These are phyloP conservation scores for Aureobasidium lini DNA, from an alignment of 2,329 filamentous ascomycete genomes.

Conservation along the genomic window DNA sequence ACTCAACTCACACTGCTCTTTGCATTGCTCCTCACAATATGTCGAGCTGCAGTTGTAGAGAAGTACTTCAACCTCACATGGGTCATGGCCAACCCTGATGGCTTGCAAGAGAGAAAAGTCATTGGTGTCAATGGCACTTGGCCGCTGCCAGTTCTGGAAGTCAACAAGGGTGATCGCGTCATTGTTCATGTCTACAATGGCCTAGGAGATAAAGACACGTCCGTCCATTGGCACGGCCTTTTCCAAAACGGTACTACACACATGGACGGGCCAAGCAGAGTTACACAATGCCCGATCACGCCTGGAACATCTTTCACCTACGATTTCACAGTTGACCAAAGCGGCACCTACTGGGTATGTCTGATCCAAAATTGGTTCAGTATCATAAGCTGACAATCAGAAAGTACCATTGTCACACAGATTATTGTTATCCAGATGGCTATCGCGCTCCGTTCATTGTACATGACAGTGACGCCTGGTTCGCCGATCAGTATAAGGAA, in stretches of 20 bases:
- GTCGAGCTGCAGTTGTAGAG: constrained; percentile 27
- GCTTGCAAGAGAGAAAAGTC: constrained; percentile 40
- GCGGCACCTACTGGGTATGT: constrained; percentile 53
- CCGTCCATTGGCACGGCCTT: constrained; percentile 70
- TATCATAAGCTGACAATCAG: background rate
- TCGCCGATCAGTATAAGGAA: constrained; percentile 46
- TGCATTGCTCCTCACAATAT: constrained; percentile 23
- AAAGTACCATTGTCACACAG: constrained; percentile 41
- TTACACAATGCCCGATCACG: constrained; percentile 61
- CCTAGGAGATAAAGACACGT: constrained; percentile 55
- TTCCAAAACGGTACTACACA: constrained; percentile 67
- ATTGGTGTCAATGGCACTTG: constrained; percentile 68
- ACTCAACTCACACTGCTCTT: constrained; percentile 35
- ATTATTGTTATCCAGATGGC: constrained; percentile 60
- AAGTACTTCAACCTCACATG: constrained; percentile 49
- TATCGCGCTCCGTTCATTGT: constrained; percentile 60
- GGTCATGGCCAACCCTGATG: constrained; percentile 50
- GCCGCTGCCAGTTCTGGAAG: constrained; percentile 64
- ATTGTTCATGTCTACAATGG: constrained; percentile 63
- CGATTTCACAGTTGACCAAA: constrained; percentile 52
- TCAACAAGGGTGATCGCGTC: constrained; percentile 65
- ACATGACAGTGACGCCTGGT: constrained; percentile 50
- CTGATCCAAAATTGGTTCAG: constrained; percentile 26
- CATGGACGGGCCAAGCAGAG: constrained; percentile 64
- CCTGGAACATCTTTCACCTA: constrained; percentile 59